phyloP scores from a whole-genome alignment of 768 basidiomycete species.

The Pleurotus salmoneostramineus region DNA sequence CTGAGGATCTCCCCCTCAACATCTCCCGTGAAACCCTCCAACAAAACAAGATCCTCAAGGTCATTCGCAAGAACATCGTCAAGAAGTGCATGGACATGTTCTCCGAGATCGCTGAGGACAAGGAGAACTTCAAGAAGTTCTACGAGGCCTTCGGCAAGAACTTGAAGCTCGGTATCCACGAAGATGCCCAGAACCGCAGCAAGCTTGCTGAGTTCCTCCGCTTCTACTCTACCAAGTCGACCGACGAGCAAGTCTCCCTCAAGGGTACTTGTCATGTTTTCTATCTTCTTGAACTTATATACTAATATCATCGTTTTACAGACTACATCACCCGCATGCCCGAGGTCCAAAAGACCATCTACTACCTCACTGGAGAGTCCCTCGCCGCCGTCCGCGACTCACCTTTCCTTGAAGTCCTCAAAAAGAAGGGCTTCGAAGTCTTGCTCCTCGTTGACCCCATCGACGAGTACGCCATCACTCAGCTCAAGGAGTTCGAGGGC shows the following conservation, averaged over 20 bases:
- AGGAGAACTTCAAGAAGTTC: constrained; percentile 97
- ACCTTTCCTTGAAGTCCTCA: constrained; percentile 98
- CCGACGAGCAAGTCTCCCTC: constrained; percentile 88
- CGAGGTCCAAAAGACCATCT: constrained; percentile 97
- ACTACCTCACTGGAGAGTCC: constrained; percentile 99
- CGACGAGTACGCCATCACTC: constrained; percentile 97
- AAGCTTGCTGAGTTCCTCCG: constrained; percentile 99
- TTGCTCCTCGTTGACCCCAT: constrained; percentile 97
- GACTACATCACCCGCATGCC: constrained; percentile 99
- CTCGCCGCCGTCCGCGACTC: constrained; percentile 88
- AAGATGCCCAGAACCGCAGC: constrained; percentile 97
- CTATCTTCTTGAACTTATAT: not conserved
- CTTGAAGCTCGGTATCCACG: constrained; percentile 99
- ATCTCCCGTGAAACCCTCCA: constrained; percentile 99
- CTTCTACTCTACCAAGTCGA: constrained; percentile 94
- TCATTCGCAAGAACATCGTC: constrained; percentile 98
- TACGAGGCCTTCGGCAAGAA: constrained; percentile 99
- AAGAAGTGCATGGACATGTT: constrained; percentile 97
- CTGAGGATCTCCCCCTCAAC: constrained; percentile 99
- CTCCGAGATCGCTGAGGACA: constrained; percentile 97
- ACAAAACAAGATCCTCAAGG: constrained; percentile 99
- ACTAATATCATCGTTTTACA: constrained; percentile 21
- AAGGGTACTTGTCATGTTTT: constrained; percentile 60
- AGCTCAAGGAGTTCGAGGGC: constrained; percentile 98
- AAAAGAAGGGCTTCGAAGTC: constrained; percentile 99